Evolutionary conservation across 2,329 filamentous ascomycete species (phyloP).

Genomic region (Xylariaceae sp.): DNA sequence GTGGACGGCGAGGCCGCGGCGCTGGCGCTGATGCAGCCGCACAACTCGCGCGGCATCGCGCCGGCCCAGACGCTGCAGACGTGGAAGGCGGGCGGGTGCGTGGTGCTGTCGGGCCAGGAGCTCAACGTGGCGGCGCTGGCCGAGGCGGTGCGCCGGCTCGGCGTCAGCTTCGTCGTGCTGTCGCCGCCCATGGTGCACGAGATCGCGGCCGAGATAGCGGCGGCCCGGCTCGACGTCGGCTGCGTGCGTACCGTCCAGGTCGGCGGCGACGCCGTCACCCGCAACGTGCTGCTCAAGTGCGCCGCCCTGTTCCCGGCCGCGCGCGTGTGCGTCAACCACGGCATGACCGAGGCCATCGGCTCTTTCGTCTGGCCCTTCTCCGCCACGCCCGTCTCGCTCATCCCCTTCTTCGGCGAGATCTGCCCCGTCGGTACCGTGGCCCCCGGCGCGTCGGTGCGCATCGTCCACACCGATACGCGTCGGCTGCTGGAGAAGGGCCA

Average conservation of each 20-base stretch:
- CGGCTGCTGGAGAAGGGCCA: not conserved
- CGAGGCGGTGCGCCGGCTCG: constrained; percentile 3
- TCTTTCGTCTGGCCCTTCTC: constrained; percentile 8
- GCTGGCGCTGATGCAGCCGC: constrained; percentile 4
- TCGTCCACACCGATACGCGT: constrained; percentile 1
- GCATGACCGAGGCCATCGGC: constrained; percentile 8
- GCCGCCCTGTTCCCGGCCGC: constrained; percentile 7
- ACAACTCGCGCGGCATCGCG: constrained; percentile 8
- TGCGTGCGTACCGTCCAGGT: constrained; percentile 5
- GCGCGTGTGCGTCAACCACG: constrained; percentile 8
- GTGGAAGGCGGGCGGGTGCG: constrained; percentile 5
- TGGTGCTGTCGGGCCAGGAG: constrained; percentile 5
- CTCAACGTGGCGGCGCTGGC: constrained; percentile 3
- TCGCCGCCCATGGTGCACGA: constrained; percentile 9
- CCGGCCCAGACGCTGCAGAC: constrained; percentile 7
- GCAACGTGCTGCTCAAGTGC: constrained; percentile 5
- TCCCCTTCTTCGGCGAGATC: constrained; percentile 5
- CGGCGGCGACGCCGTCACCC: constrained; percentile 9
- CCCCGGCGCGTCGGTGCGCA: not conserved
- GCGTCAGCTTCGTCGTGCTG: constrained; percentile 7
- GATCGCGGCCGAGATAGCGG: constrained; percentile 1
- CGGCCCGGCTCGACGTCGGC: not conserved
- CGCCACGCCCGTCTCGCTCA: not conserved
- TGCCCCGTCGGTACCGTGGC: constrained; percentile 4
- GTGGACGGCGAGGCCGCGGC: not conserved